Evolutionary conservation across 768 basidiomycete species (phyloP).

Genomic region (Rhodosporidiobolus sp.): DNA sequence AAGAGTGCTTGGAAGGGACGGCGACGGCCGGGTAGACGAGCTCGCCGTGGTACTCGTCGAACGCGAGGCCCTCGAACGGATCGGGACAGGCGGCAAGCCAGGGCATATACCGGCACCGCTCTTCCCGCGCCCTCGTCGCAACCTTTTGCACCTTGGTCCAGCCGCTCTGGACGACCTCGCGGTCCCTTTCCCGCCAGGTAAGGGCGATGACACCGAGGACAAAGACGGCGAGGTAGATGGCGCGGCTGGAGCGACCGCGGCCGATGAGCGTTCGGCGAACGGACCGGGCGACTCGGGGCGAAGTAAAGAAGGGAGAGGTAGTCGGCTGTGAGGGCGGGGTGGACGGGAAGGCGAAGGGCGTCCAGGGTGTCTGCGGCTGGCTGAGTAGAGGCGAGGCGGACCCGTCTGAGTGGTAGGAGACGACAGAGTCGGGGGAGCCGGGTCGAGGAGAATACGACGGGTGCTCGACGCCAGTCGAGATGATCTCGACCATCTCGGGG

Average conservation of each 20-base stretch:
- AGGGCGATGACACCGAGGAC: background rate
- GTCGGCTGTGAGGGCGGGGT: background rate
- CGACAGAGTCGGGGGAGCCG: constrained; percentile 2
- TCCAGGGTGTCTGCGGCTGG: background rate
- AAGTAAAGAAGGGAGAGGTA: background rate
- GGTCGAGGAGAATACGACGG: background rate
- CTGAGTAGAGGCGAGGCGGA: constrained; percentile 12
- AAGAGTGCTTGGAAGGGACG: background rate
- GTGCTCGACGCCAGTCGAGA: background rate
- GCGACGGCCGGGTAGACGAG: constrained; percentile 26
- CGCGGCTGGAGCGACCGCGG: background rate
- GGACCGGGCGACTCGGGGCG: background rate
- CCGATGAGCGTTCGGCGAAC: background rate
- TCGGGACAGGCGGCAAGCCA: constrained; percentile 3
- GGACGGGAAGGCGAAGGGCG: background rate
- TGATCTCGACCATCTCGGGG: background rate
- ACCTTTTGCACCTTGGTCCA: background rate
- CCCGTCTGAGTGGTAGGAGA: background rate
- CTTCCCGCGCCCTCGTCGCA: background rate
- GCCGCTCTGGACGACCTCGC: background rate
- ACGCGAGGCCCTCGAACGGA: constrained; percentile 5
- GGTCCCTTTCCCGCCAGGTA: background rate
- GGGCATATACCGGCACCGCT: constrained; percentile 16
- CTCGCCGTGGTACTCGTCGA: constrained; percentile 6
- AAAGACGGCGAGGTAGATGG: background rate